A percentile compares a stretch with the other conserved stretches of the same genome.
phyloP scores from a whole-genome alignment of 306 rosid genomes.

The Castanospermum australe region DNA sequence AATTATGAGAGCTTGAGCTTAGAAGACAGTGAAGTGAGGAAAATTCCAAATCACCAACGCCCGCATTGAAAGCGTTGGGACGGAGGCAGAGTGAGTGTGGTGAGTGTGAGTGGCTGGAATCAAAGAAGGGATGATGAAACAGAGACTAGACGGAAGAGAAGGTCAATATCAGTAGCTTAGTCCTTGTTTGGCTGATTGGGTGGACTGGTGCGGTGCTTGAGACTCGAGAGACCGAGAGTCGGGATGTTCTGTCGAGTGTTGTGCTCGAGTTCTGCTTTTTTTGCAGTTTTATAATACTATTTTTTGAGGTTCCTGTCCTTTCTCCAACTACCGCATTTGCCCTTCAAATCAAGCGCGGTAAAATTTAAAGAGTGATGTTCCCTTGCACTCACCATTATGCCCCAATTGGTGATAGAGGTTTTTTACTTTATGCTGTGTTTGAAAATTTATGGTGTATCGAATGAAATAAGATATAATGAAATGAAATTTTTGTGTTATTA shows the following conservation, averaged over 20 bases:
- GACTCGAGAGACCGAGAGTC: background rate
- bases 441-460: too few species aligned
- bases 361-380: constrained; percentile 24
- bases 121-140: constrained; percentile 30
- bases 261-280: constrained; percentile 3
- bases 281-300: constrained; percentile 1
- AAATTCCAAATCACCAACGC: background rate
- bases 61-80: constrained; percentile 26
- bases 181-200: constrained; percentile 32
- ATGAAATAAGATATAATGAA: too few species aligned
- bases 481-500: too few species aligned
- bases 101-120: background rate
- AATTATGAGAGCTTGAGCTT: background rate
- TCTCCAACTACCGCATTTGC: constrained; percentile 2
- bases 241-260: background rate
- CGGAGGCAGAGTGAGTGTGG: background rate
- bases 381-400: background rate
- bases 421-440: too few species aligned
- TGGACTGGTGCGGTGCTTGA: constrained; percentile 22
- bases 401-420: too few species aligned
- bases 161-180: background rate
- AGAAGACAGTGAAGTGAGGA: background rate
- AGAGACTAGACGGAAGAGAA: constrained; percentile 30
- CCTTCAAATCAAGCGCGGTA: constrained; percentile 31
- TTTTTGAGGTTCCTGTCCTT: constrained; percentile 3